Evolutionary conservation across 2,329 filamentous ascomycete species (phyloP), one percentile per base, ranked within the genome.

Genomic region (Byssochlamys sp.): DNA sequence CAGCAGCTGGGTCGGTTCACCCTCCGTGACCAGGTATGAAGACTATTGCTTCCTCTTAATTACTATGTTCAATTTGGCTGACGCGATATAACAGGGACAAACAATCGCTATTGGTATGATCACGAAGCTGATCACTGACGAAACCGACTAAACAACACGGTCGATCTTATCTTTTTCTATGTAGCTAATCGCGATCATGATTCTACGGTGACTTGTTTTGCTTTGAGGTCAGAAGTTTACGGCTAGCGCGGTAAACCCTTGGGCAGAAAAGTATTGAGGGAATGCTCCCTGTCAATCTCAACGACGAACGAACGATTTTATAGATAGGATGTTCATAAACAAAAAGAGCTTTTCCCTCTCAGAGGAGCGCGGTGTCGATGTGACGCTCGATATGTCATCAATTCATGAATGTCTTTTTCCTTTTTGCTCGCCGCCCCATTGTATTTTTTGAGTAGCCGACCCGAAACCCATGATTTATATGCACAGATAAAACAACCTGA

Each of bases 61-160:
- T 59, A 59, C 26, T 71, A 65, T 25, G 12, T 45, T 45, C 14
- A 45, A 45, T 14, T 4, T 27, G 59, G 57, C 59, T 71, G 55
- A 66, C 33, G 25, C 57, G 26, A 62, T 55, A 65, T 62, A 71
- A 56, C 70, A 97, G 86, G 94, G 94, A 67, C 92, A 97, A 88
- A 99, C 94, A 0, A 96, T 99, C 78, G 94, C 94, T 57, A 99
- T 99, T 78, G 94, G 94, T 70, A 99, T 99, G 84, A 95, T 99
- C 73, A 96, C 90, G 59, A 96, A 91, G 82, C 83, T 99, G 60
- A 84, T 89, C 65, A 78, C 75, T 3, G 75, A 80, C 53, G 57
- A 61, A 5, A 52, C 28, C 48, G n/a, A 26, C 39, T 45, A 45
- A 24, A 45, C 39, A 45, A 45, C 9, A 45, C n/a, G 39, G n/a